These are phyloP conservation scores for Comarum palustre DNA, from an alignment of 306 rosid species.

Conservation along the genomic window DNA sequence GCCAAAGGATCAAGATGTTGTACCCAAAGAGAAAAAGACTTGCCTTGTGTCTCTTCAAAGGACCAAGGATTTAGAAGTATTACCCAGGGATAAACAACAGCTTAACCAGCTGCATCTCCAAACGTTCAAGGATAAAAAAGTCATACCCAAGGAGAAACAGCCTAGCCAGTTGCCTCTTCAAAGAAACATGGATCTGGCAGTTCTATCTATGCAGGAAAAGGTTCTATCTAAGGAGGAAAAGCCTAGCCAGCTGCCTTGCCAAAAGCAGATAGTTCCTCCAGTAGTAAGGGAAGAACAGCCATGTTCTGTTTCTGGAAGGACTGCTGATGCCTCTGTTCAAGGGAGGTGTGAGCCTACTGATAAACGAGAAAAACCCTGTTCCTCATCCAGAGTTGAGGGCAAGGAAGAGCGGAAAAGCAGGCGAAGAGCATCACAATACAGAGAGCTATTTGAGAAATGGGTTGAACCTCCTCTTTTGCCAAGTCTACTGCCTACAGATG, in stretches of 20 bases:
- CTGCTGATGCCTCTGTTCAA: background rate
- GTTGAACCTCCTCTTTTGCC: conserved; percentile 12
- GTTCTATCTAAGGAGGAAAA: background rate
- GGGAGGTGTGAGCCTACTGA: background rate
- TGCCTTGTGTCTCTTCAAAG: conserved; percentile 1
- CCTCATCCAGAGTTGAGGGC: conserved; percentile 19
- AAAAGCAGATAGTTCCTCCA: conserved; percentile 20
- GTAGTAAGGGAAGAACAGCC: conserved; percentile 15
- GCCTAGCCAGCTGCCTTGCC: conserved; percentile 16
- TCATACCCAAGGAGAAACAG: conserved; percentile 10
- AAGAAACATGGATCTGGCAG: background rate
- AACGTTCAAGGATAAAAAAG: background rate
- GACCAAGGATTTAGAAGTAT: conserved; percentile 6
- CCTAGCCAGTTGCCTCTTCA: conserved; percentile 4
- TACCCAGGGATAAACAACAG: conserved; percentile 4
- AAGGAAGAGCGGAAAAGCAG: conserved; percentile 5
- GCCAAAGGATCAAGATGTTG: background rate
- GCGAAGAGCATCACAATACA: conserved; percentile 1
- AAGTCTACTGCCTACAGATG: background rate
- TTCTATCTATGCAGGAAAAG: background rate
- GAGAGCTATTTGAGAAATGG: conserved; percentile 26
- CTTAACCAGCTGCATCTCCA: conserved; percentile 7
- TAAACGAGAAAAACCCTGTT: background rate
- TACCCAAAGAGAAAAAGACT: background rate
- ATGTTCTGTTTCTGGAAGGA: conserved; percentile 16